A percentile compares a stretch with the other conserved stretches of the same genome.
These are phyloP conservation scores for Odonthalia washingtoniensis DNA, from an alignment of 31 red algal genomes.

Conservation along the genomic window DNA sequence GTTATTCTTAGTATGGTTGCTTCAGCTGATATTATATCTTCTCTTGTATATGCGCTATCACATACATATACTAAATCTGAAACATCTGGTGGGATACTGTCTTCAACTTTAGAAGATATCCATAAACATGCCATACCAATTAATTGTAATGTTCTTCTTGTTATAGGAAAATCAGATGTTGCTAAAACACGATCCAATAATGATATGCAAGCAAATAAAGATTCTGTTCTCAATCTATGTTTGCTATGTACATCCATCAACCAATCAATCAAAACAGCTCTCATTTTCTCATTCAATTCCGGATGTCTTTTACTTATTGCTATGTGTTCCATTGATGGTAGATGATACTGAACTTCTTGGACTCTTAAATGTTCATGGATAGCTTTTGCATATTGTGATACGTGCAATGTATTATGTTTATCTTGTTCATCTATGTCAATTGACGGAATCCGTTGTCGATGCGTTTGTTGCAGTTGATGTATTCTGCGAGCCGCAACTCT, in stretches of 20 bases:
- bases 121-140: not conserved
- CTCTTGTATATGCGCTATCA: not conserved
- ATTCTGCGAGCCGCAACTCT: no score
- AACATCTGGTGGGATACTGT: not conserved
- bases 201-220: not conserved
- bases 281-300: no score
- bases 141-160: not conserved
- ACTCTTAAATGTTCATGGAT: no score
- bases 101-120: not conserved
- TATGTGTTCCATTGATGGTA: no score
- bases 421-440: no score
- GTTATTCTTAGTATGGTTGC: not conserved
- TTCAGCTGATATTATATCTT: not conserved
- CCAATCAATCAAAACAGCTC: not conserved
- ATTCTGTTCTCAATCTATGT: not conserved
- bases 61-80: not conserved
- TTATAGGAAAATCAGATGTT: not conserved
- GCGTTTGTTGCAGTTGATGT: no score
- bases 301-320: no score
- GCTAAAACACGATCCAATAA: not conserved
- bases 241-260: not conserved
- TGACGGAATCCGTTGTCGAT: no score
- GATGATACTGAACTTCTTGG: no score
- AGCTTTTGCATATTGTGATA: no score
- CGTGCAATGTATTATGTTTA: no score